Base-by-base conservation (phyloP, 1,284 basidiomycete genomes). In the Fomitopsis pinicola region DNA sequence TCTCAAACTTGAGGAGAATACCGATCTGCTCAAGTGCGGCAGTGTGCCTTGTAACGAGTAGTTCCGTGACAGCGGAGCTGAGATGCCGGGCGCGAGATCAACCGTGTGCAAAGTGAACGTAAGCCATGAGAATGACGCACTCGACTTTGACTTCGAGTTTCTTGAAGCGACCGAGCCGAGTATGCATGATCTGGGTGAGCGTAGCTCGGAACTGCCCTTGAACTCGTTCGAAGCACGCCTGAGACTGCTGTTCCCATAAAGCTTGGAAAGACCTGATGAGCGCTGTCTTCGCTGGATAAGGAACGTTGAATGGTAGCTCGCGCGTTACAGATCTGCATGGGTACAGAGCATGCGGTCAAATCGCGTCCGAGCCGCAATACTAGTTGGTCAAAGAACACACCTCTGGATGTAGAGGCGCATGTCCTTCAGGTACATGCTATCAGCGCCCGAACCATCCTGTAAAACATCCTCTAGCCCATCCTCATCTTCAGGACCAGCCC, bases 231-330 rank as follows among this genome's bases (percentile, higher is more conserved):
- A 83, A 76, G 64, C 83, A 84, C 8, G 53, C 58, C 14, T 73
- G 60, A 0, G 75, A 68, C 0, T 80, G 77, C 4, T 58, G 26
- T 15, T 68, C 59, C 83, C 83, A 85, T 1, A 75, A 60, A 2
- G 58, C 45, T n/a, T 78, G 77, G 58, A 76, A 80, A 10, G 69
- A 68, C 3, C 66, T 62, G 9, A 85, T 78, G 46, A 85, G 74
- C 6, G 64, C 69, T 19, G 71, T 73, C 55, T 79, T 82, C 1
- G 80, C 82, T 22, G 79, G 77, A 45, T 80, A 85, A 0, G 83
- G 83, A 22, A 83, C 73, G 54, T 82, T 77, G 10, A 76, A 73
- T 0, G 82, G 82, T 7, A 85, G 75, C 57, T 85, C 82, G 77
- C 83, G 83, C 8, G 72, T 74, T 15, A 75, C 76, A 14, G 77